Base-by-base conservation (phyloP, 2,329 filamentous ascomycete genomes). In the Gyromitra esculenta region DNA sequence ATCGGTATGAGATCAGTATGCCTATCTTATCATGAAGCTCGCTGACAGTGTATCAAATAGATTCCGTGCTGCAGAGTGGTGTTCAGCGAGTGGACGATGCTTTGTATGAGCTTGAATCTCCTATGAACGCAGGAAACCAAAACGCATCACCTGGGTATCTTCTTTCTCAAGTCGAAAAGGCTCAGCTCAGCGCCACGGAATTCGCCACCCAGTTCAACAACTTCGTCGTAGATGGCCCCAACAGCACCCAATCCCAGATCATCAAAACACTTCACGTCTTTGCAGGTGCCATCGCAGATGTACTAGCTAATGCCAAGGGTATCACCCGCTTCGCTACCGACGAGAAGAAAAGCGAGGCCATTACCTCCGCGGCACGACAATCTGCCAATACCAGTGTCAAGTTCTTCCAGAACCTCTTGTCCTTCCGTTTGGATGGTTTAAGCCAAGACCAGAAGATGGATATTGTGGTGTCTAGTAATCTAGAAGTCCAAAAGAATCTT, bases 161-260 rank as follows among this genome's bases (percentile, higher is more conserved):
- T 11, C 87, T 99, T 65, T 98, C 95, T 1, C 95, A 98, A 83
- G 94, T 98, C 75, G 96, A 99, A 83, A 99, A 98, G 86, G 94
- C 96, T 0, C 96, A 94, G 6, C 90, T 94, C 8, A 97, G 91
- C 79, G 93, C 96, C 11, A 98, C 96, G 84, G 96, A 99, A 83
- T 99, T 99, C 84, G 96, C 95, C 0, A 98, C 95, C 0, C 91
- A 96, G 0, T 99, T 98, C 87, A 99, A 97, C 86, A 97, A 97
- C 84, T 98, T 96, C 84, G 96, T 99, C 81, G 96, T 95, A 6
- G 96, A 99, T 82, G 96, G 96, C 0, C 94, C 95, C 4, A 97
- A 94, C 83, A 93, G 92, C 82, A 91, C 90, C 8, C 93, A 97
- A 82, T 89, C 92, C 1, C 94, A 97, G 76, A 91, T 99, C 77